A percentile compares a stretch with the other conserved stretches of the same genome.
Conservation (phyloP, 768 basidiomycete species). For the Mycena polygramma region DNA sequence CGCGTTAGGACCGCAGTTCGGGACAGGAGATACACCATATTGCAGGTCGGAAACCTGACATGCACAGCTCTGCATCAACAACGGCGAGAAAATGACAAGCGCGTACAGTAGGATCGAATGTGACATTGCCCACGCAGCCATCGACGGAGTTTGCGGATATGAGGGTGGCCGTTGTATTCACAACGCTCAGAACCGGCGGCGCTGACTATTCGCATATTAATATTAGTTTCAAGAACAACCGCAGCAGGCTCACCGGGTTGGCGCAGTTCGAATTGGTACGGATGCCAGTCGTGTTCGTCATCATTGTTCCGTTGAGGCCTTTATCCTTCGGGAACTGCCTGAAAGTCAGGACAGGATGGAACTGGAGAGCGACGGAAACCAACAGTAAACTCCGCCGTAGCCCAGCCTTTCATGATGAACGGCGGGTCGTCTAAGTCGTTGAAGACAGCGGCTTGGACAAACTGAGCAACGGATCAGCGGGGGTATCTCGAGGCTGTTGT, state of each 20-base stretch:
- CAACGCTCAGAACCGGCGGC: constrained; percentile 4
- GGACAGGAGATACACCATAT: constrained; percentile 50
- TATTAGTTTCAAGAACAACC: constrained; percentile 38
- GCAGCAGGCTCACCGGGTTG: constrained; percentile 27
- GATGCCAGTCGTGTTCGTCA: constrained; percentile 55
- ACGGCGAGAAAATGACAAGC: not conserved
- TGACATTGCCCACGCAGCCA: constrained; percentile 50
- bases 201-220: constrained; percentile 14
- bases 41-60: constrained; percentile 47
- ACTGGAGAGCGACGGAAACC: constrained; percentile 14
- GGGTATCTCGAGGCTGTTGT: not conserved
- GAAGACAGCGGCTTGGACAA: constrained; percentile 45
- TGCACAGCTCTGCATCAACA: not conserved
- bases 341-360: not conserved
- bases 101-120: constrained; percentile 43
- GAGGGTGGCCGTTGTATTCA: constrained; percentile 27
- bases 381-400: constrained; percentile 50
- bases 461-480: constrained; percentile 6
- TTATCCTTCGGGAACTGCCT: constrained; percentile 48
- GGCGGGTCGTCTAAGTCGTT: constrained; percentile 57
- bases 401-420: constrained; percentile 55
- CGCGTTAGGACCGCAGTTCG: constrained; percentile 44
- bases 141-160: constrained; percentile 48
- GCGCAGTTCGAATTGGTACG: constrained; percentile 51
- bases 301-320: constrained; percentile 56